Base-by-base conservation (phyloP, 176 grass and related monocot species). In the Carex pumila region DNA sequence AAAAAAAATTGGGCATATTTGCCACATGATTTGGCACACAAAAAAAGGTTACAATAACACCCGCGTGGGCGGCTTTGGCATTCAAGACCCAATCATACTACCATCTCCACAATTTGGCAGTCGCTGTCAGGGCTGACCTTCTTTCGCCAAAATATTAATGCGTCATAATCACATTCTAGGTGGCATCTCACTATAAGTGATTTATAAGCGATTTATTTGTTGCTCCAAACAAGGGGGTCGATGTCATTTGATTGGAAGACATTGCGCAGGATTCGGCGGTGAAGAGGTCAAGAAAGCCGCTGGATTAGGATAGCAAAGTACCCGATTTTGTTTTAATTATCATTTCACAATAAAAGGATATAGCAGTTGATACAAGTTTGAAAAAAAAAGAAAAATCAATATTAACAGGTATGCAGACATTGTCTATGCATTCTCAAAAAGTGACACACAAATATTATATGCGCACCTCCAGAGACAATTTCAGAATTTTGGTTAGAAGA, bases 41-140 rank as follows among this genome's bases (percentile, higher is more conserved):
- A 4, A 65, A 29, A 31, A 5, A 65, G 11, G 0, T 45, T 45
- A 19, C 21, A 60, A 34, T 29, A 52, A 85, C 29, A 37, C 21
- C 14, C 70, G 9, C 39, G 17, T 85, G 70, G 83, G 68, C 66
- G 83, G 66, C 70, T 43, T 62, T 58, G 79, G 10, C 70, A 73
- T 54, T 57, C 53, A 61, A 73, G 58, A 61, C 83, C 70, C 53
- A 61, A 73, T 72, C 39, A 84, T 41, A 9, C 6, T 22, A 58
- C 31, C 21, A 7, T n/a, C 17, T 18, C 57, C n/a, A 50, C 22
- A 12, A 7, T 45, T 49, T 72, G 41, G 43, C 69, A 72, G 19
- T 3, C 10, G 21, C 47, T 75, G 71, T 75, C 71, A 54, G 49
- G 54, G 72, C 32, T 77, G 50, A 77, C 73, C 12, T 56, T 30